Evolutionary conservation across 768 basidiomycete genomes (phyloP).

Genomic region (Suillus variegatus): DNA sequence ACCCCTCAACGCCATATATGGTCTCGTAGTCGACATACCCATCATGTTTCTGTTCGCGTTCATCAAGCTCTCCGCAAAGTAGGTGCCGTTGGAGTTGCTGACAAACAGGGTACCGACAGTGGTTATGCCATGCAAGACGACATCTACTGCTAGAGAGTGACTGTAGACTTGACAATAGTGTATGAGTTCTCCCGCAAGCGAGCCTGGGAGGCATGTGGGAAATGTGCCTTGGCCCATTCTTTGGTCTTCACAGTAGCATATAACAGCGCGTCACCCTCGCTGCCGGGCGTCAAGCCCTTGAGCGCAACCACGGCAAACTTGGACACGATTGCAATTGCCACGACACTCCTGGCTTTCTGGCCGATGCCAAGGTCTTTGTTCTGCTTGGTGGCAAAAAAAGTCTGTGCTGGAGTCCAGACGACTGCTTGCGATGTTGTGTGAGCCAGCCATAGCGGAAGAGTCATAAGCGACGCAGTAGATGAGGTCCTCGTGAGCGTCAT

Average conservation of each 20-base stretch:
- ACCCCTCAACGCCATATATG: conserved; percentile 87
- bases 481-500: conserved; percentile 69
- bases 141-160: conserved; percentile 95
- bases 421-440: conserved; percentile 54
- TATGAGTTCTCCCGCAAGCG: conserved; percentile 89
- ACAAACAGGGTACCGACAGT: conserved; percentile 91
- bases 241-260: conserved; percentile 86
- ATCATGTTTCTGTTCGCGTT: conserved; percentile 89
- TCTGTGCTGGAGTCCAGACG: conserved; percentile 84
- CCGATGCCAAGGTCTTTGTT: conserved; percentile 86
- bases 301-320: conserved; percentile 93
- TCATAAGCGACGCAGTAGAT: conserved; percentile 93
- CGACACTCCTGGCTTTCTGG: conserved; percentile 84
- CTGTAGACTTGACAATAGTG: conserved; percentile 92
- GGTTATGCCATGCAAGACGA: conserved; percentile 67
- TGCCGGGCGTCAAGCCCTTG: conserved; percentile 59
- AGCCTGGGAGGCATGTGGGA: conserved; percentile 86
- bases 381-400: conserved; percentile 68
- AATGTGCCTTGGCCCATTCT: conserved; percentile 85
- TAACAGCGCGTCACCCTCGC: conserved; percentile 72
- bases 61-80: conserved; percentile 86
- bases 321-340: conserved; percentile 90
- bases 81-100: conserved; percentile 94
- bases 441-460: conserved; percentile 41
- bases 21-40: conserved; percentile 93